Conservation (phyloP, 495 filamentous ascomycete species). For the Baudoinia panamericana region DNA sequence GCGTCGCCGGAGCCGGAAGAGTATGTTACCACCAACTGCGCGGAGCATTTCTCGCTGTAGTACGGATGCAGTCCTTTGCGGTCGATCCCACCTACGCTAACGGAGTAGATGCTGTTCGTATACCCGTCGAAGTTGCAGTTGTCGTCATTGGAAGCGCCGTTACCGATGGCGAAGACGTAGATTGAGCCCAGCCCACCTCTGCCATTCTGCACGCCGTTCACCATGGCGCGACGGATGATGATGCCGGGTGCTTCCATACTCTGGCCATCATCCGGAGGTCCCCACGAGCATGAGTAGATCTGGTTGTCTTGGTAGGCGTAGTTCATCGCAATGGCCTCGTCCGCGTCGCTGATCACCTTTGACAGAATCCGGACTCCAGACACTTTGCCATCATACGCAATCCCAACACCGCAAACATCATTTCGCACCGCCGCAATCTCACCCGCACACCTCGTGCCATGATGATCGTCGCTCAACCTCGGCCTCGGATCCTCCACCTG, state of each 20-base stretch:
- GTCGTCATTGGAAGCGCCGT: slow-evolving; percentile 74
- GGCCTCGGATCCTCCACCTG: slow-evolving; percentile 64
- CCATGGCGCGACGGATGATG: slow-evolving; percentile 76
- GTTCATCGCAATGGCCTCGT: slow-evolving; percentile 86
- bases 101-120: slow-evolving; percentile 97
- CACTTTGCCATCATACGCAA: slow-evolving; percentile 84
- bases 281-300: slow-evolving; percentile 98
- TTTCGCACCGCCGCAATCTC: slow-evolving; percentile 87
- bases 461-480: slow-evolving; percentile 62
- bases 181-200: slow-evolving; percentile 74
- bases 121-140: slow-evolving; percentile 99
- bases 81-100: slow-evolving; percentile 91
- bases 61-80: slow-evolving; percentile 70
- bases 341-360: slow-evolving; percentile 75
- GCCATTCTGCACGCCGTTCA: slow-evolving; percentile 83
- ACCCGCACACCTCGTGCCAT: slow-evolving; percentile 89
- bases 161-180: slow-evolving; percentile 94
- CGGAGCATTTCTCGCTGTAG: slow-evolving; percentile 93
- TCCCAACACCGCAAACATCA: slow-evolving; percentile 86
- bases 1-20: slow-evolving; percentile 78
- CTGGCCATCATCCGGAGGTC: slow-evolving; percentile 79
- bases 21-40: slow-evolving; percentile 88
- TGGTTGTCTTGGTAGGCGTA: slow-evolving; percentile 83
- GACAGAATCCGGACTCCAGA: slow-evolving; percentile 84
- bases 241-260: slow-evolving; percentile 91